Evolutionary conservation across 129 eudicot species (phyloP), one percentile per base, ranked within the genome.

Genomic region (Solidago caesia): DNA sequence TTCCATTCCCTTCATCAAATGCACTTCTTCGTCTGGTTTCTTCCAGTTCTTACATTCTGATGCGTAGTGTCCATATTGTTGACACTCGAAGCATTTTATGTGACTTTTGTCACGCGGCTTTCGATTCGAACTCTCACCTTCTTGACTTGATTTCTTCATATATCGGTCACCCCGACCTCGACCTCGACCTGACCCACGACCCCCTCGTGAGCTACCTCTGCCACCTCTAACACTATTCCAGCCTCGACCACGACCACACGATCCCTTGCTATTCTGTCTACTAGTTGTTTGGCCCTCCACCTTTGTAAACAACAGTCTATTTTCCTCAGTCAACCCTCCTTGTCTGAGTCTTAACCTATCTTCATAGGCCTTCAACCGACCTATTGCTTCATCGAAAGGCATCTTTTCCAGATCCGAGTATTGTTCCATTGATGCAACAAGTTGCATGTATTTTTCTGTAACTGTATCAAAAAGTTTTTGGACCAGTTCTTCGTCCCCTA

Each of bases 351-450:
- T 64, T 13, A 64, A 5, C 9, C 25, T 64, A 3, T 64, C 70
- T 41, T 64, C 70, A 11, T 41, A 64, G 25, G 49, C 70, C 11
- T 64, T 64, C 49, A 64, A 64, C 2, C 70, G 25, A 41, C 70
- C 70, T 0, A 64, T 64, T 4, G 49, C 70, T 41, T 64, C 70
- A 12, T 64, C 70, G 6, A 64, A 64, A 6, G 70, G 49, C 70
- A 41, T 41, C 14, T 41, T 3, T 11, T 64, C 70, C 2, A 64
- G 1, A 43, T 64, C 49, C 26, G n/a, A n/a, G n/a, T n/a, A n/a
- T n/a, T n/a, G n/a, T n/a, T n/a, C n/a, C n/a, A n/a, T n/a, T n/a
- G n/a, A 64, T 43, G 70, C 48, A 11, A 64, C 2, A n/a, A 64
- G 49, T 3, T 64, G 49, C 4, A 64, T 11, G 3, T 39, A 64